These are phyloP conservation scores for Striga hermonthica DNA, from an alignment of 305 asterid species.

Conservation along the genomic window DNA sequence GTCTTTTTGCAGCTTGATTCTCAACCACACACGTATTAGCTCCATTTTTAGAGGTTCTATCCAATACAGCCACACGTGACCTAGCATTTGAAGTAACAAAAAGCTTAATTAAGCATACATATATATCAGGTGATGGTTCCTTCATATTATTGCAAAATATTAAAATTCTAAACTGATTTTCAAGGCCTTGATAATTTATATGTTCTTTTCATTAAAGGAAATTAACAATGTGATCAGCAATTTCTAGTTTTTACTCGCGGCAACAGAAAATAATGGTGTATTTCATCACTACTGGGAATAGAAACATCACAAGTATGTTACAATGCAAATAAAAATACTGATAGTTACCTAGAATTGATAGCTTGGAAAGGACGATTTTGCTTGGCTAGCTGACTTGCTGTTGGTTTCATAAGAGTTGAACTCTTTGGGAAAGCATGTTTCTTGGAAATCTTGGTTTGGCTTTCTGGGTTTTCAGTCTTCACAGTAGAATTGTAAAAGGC, in stretches of 20 bases:
- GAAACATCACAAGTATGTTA: constrained; percentile 1
- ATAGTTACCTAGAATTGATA: constrained; percentile 45
- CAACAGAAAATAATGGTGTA: constrained; percentile 4
- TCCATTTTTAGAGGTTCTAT: constrained; percentile 49
- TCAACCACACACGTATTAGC: constrained; percentile 46
- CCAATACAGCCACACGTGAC: constrained; percentile 41
- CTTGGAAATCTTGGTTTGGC: constrained; percentile 41
- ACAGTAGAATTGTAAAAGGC: constrained; percentile 48
- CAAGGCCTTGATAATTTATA: constrained; percentile 8
- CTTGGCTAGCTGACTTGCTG: constrained; percentile 91
- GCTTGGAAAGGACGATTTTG: constrained; percentile 59
- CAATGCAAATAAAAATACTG: constrained; percentile 7
- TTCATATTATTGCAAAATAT: constrained; percentile 1
- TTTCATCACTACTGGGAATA: neutral
- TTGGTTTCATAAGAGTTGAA: constrained; percentile 95
- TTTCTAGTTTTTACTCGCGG: neutral
- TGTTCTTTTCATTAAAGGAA: constrained; percentile 5
- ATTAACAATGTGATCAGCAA: neutral
- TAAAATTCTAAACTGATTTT: neutral
- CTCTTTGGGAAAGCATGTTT: constrained; percentile 62
- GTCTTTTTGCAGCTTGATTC: constrained; percentile 93
- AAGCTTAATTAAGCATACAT: constrained; percentile 23
- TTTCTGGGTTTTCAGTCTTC: constrained; percentile 39
- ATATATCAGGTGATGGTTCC: constrained; percentile 13
- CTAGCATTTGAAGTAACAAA: constrained; percentile 46